Base-by-base conservation (phyloP, 495 filamentous ascomycete genomes). In the Viridothelium virens region DNA sequence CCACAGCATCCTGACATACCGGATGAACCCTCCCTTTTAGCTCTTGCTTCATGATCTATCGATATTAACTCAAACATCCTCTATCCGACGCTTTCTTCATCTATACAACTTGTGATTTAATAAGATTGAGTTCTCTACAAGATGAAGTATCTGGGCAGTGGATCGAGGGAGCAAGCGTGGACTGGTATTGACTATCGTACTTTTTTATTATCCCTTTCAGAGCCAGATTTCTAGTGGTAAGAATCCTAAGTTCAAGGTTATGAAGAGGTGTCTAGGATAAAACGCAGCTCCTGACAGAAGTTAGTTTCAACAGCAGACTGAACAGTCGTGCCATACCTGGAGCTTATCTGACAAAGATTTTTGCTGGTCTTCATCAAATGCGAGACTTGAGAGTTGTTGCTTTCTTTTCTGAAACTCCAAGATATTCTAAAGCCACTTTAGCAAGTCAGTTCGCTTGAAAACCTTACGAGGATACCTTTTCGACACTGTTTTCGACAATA, bases 391-490 rank as follows among this genome's bases (percentile, higher is more conserved):
- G 48, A 53, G 48, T 18, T 53, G 7, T 53, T 53, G 48, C 48
- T 53, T 53, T 18, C 48, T 53, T 53, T 18, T 53, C n/a, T 53
- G 48, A 53, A 53, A 53, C 48, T 53, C 1, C 48, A 53, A 53
- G 48, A 53, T 53, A 53, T 53, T 53, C 48, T 53, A 53, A 18
- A 53, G 48, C 25, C 48, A 16, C 41, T 53, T 53, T 53, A 53
- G 48, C n/a, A 18, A 53, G 1, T 53, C 48, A 53, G 25, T 2
- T 5, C 25, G 5, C 5, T 5, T 18, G 48, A 53, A 18, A 53
- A 25, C 48, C 5, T 53, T 18, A 18, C 16, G n/a, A 53, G 10
- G 2, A 18, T 53, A 53, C 48, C 48, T 53, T 53, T 53, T 1
- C 48, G n/a, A 53, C 48, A 53, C 48, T 53, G 48, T 53, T 53